Conservation (phyloP, 1,284 basidiomycete species). For the Microbotryum saponariae region DNA sequence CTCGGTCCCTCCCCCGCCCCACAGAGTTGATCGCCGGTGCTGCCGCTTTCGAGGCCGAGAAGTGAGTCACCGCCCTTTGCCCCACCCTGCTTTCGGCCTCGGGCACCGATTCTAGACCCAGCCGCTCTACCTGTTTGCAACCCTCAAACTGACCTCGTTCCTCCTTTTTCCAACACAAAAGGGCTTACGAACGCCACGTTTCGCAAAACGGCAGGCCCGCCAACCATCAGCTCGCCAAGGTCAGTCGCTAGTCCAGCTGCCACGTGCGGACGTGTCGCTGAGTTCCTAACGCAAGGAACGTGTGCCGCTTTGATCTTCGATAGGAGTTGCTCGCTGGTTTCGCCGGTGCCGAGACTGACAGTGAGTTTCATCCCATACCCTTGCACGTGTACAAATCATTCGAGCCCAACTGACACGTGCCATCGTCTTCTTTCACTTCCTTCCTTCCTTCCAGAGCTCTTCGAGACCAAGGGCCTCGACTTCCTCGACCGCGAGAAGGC, state of each 20-base stretch:
- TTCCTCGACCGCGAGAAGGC: conserved; percentile 25
- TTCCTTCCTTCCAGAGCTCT: conserved; percentile 27
- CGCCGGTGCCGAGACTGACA: conserved; percentile 42
- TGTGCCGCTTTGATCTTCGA: neutral
- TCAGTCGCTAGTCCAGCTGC: neutral
- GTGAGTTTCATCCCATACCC: no score
- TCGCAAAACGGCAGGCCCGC: conserved; percentile 37
- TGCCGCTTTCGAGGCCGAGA: conserved; percentile 21
- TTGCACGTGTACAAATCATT: no score
- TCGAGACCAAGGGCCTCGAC: conserved; percentile 40
- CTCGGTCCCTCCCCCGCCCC: neutral
- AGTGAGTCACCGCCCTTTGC: neutral
- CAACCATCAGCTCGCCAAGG: conserved; percentile 19
- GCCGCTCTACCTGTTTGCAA: neutral
- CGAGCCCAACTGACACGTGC: no score
- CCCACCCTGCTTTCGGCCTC: neutral
- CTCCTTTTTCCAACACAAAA: neutral
- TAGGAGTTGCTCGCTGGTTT: conserved; percentile 43
- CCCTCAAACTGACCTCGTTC: neutral
- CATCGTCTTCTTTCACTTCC: no score
- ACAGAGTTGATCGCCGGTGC: conserved; percentile 11
- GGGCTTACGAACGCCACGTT: conserved; percentile 41
- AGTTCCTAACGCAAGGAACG: no score
- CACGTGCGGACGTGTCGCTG: no score
- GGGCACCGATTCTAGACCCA: neutral